Evolutionary conservation across 108 stramenopile species (phyloP).

Genomic region (Nitzschia sp.): DNA sequence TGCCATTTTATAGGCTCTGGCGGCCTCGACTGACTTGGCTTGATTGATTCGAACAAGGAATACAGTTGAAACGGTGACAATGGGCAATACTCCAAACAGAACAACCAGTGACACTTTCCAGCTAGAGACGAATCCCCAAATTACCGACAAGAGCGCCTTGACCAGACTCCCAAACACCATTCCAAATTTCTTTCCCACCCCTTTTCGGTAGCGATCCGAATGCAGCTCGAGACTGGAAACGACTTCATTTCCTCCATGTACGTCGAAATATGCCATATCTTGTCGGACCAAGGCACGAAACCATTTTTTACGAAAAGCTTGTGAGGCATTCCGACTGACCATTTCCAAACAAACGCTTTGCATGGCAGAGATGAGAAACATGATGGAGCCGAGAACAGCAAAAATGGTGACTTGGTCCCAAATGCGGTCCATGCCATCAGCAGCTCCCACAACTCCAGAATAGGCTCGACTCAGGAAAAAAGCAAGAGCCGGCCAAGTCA

Average conservation of each 20-base stretch:
- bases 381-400: background rate
- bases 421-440: background rate
- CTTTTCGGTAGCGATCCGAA: conserved; percentile 34
- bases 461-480: background rate
- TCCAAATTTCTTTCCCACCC: conserved; percentile 33
- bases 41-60: background rate
- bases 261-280: conserved; percentile 55
- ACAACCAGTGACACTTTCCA: conserved; percentile 41
- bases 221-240: conserved; percentile 33
- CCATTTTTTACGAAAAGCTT: conserved; percentile 19
- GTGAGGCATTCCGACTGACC: background rate
- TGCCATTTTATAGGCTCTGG: conserved; percentile 23
- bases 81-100: conserved; percentile 19
- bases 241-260: conserved; percentile 35
- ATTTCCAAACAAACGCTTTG: background rate
- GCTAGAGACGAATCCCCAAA: conserved; percentile 37
- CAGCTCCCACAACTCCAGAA: background rate
- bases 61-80: background rate
- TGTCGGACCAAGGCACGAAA: conserved; percentile 46
- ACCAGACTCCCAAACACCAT: conserved; percentile 24
- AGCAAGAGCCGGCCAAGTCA: background rate
- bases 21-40: background rate
- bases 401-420: background rate
- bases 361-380: background rate
- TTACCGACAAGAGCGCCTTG: conserved; percentile 38